phyloP scores from a whole-genome alignment of 2,329 filamentous ascomycete genomes.

The Volutella citrinella region DNA sequence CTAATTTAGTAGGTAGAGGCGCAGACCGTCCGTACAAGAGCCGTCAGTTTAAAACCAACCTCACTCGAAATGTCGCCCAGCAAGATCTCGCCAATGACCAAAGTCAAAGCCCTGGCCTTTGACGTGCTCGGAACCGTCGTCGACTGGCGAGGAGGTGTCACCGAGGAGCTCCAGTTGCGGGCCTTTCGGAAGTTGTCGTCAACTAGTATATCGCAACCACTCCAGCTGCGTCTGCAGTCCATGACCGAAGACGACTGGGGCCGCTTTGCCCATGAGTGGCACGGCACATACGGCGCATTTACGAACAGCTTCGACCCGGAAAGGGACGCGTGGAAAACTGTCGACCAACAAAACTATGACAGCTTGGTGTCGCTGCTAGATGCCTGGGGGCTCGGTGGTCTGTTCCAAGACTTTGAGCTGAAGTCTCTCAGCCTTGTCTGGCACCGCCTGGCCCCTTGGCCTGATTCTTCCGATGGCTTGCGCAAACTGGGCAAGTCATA shows the following conservation, averaged over 20 bases:
- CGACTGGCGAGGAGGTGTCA: conserved; percentile 71
- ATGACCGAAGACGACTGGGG: conserved; percentile 60
- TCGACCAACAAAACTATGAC: conserved; percentile 69
- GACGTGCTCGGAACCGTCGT: conserved; percentile 81
- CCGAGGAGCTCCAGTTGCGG: conserved; percentile 51
- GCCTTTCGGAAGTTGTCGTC: conserved; percentile 48
- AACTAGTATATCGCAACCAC: conserved; percentile 42
- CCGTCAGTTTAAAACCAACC: neutral
- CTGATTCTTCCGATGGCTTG: conserved; percentile 59
- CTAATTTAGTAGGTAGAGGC: too few species aligned
- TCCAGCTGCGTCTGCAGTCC: conserved; percentile 45
- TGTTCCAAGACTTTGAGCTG: conserved; percentile 63
- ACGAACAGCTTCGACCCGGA: conserved; percentile 49
- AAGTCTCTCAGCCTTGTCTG: conserved; percentile 64
- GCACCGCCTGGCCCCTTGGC: conserved; percentile 71
- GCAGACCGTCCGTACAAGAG: too few species aligned
- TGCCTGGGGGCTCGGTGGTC: conserved; percentile 50
- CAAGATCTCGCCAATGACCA: conserved; percentile 22
- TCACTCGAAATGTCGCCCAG: conserved; percentile 30
- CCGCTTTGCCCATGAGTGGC: conserved; percentile 68
- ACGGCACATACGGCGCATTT: conserved; percentile 60
- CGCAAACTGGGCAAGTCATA: conserved; percentile 46
- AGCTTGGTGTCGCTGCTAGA: conserved; percentile 58
- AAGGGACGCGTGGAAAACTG: conserved; percentile 57
- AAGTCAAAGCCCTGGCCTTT: conserved; percentile 62